Percentiles rank a stretch among this genome's conserved stretches.
phyloP scores from a whole-genome alignment of 106 monocot species.

The Dendrobium chrysotoxum region DNA sequence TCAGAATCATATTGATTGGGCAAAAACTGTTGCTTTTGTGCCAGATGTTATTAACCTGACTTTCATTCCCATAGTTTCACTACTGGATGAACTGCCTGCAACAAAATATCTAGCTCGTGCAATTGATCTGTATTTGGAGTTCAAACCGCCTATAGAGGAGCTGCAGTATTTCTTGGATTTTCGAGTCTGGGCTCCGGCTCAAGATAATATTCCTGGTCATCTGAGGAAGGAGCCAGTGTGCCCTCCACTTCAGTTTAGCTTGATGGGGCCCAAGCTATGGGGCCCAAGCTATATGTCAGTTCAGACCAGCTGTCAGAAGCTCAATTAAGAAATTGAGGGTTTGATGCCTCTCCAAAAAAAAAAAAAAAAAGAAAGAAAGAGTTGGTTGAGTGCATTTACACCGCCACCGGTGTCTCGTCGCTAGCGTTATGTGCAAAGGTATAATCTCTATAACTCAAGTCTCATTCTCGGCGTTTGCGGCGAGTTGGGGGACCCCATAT shows the following conservation, averaged over 20 bases:
- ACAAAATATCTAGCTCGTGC: constrained; percentile 64
- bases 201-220: constrained; percentile 44
- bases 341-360: too few relatives aligned
- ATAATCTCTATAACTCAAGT: too few relatives aligned
- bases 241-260: constrained; percentile 68
- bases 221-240: constrained; percentile 73
- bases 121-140: constrained; percentile 79
- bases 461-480: too few relatives aligned
- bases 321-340: too few relatives aligned
- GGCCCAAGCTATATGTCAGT: constrained; percentile 61
- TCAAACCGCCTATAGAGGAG: constrained; percentile 73
- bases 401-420: too few relatives aligned
- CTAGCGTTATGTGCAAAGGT: too few relatives aligned
- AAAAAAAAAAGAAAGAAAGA: too few relatives aligned
- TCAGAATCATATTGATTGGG: constrained; percentile 83
- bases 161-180: constrained; percentile 78
- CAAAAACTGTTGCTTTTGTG: constrained; percentile 46
- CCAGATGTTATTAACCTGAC: constrained; percentile 98
- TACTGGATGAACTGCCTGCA: constrained; percentile 59
- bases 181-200: constrained; percentile 63
- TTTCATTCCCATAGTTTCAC: constrained; percentile 73
- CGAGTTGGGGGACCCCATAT: too few relatives aligned
- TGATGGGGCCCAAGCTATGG: constrained; percentile 38
- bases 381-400: too few relatives aligned
- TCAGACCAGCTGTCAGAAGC: constrained; percentile 50